Evolutionary conservation across 768 basidiomycete species (phyloP), one percentile per base, ranked within the genome.

Genomic region (Brasilioporus rufonigricans): DNA sequence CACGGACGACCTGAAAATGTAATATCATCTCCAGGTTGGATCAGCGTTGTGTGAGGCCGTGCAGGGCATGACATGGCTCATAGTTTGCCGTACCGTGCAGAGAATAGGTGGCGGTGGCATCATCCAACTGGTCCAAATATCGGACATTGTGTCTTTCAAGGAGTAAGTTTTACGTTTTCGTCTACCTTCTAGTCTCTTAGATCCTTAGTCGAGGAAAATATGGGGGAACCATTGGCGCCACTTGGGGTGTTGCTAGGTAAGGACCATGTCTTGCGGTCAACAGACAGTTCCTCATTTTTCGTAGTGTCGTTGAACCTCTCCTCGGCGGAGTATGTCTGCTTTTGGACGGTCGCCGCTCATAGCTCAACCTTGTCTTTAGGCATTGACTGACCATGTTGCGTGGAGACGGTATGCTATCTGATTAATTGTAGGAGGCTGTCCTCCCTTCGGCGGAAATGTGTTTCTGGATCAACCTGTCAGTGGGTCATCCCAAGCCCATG

Each of bases 21-120:
- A 23, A 59, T 26, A 36, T 18, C n/a, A 1, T 40, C 24, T 24
- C 19, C n/a, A 72, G 72, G 41, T 71, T 33, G 73, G 71, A 36
- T 77, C 75, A 23, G 74, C 70, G 3, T 50, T 77, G 23, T 77
- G 76, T 56, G 77, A 75, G 33, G 74, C 76, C n/a, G 75, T 76
- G 4, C 71, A 77, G 59, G 73, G 31, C 24, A 74, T 78, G 72
- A 64, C 68, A 8, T 77, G 75, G 77, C 66, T 79, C 31, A 73
- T 73, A 57, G 53, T 71, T 23, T 67, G 64, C 36, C 72, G 78
- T 19, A 76, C 72, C 4, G 48, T 78, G 2, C 77, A 79, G 61
- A 77, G 77, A 36, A 65, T 78, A 18, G 76, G 77, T 19, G 77
- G 72, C 3, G 75, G 75, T 1, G 76, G 71, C 11, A 73, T 73